A percentile compares a stretch with the other conserved stretches of the same genome.
Evolutionary conservation across 148 eudicot species (phyloP).

Genomic region (Cornus suecica): DNA sequence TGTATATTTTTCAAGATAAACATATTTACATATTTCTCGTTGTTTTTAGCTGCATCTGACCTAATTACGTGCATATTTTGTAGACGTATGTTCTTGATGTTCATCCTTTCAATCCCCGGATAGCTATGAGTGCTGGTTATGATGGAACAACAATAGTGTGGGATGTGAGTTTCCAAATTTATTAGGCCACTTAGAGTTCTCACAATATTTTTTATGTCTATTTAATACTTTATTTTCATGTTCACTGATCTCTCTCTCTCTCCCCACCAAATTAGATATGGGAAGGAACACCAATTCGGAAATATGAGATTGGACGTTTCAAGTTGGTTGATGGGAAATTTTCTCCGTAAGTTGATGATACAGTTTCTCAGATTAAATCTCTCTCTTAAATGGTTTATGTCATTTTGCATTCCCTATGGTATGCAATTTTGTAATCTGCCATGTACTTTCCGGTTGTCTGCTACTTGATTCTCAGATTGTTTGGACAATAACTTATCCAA

Average conservation of each 20-base stretch:
- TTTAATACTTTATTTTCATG: slow-evolving; percentile 14
- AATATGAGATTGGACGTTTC: slow-evolving; percentile 76
- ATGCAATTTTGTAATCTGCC: background rate
- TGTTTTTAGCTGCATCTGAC: slow-evolving; percentile 10
- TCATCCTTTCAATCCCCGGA: slow-evolving; percentile 94
- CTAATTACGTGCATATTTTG: slow-evolving; percentile 14
- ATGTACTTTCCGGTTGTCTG: background rate
- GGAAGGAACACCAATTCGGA: slow-evolving; percentile 94
- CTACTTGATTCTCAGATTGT: background rate
- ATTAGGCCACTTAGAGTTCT: background rate
- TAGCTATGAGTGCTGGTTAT: slow-evolving; percentile 99
- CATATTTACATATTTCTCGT: background rate
- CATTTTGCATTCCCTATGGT: background rate
- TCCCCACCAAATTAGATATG: slow-evolving; percentile 60
- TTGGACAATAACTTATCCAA: background rate
- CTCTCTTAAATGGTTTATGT: slow-evolving; percentile 9
- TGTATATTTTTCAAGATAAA: slow-evolving; percentile 2
- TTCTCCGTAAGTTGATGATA: slow-evolving; percentile 76
- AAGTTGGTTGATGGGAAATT: slow-evolving; percentile 97
- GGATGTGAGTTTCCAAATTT: slow-evolving; percentile 72
- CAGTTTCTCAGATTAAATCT: slow-evolving; percentile 6
- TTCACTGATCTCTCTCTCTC: background rate
- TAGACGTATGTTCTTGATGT: slow-evolving; percentile 97
- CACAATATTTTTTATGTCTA: background rate
- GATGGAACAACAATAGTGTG: slow-evolving; percentile 97